Evolutionary conservation across 1,284 basidiomycete genomes (phyloP), one percentile per base, ranked within the genome.

Genomic region (Schizopora paradoxa): DNA sequence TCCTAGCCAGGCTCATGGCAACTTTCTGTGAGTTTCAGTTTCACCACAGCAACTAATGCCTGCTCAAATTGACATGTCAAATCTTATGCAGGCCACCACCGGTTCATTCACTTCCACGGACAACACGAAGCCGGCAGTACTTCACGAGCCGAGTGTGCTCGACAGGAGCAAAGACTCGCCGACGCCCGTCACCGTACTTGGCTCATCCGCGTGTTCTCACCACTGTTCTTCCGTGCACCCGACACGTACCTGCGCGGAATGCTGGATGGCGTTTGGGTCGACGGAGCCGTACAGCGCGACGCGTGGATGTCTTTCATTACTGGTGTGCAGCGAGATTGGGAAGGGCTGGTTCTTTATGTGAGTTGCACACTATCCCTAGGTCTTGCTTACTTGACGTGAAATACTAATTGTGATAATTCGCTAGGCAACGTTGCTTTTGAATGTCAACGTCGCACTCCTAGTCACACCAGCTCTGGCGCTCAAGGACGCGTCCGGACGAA

Each of bases 61-160:
- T 1, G 10, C 43, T 31, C 25, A 19, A 14, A 14, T 22, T 10
- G 13, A 13, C 14, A 35, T 16, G n/a, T 6, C 7, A 7, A 18
- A 35, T 16, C 19, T 13, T 41, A n/a, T 33, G 6, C 49, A 76
- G 74, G 55, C 4, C 59, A 61, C n/a, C 62, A 71, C 29, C 66
- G 66, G 23, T 79, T 75, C 53, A 26, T 74, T 3, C 68, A 82
- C 51, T 73, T 69, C 51, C 58, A 77, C 21, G 81, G 79, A 1
- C 69, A 79, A 54, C 61, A 67, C 0, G 67, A 66, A 19, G 75
- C 73, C 0, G 74, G 81, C 1, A 64, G 68, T 79, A 5, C 60
- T 66, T 31, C 64, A 66, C 6, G 61, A 71, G 39, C 67, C 73
- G 49, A 68, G 68, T 1, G 57, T 78, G 64, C 53, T 66, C 53